Evolutionary conservation across 768 basidiomycete species (phyloP), one percentile per base, ranked within the genome.

Genomic region (Polyporus arcularius): DNA sequence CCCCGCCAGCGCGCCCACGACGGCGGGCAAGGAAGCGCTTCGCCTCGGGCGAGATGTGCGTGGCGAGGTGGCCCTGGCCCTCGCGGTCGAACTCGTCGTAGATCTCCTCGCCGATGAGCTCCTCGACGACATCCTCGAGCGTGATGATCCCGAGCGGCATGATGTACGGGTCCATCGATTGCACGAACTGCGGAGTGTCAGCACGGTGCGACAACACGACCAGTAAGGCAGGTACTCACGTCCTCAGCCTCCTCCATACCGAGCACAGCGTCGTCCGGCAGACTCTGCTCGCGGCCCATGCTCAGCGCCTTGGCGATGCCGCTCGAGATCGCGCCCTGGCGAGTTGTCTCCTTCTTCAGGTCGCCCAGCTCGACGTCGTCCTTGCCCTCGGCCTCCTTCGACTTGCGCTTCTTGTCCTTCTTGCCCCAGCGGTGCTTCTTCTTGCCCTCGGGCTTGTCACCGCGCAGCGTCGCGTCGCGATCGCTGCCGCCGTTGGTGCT

Each of bases 121-220:
- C 92, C 83, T 94, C 92, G 11, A 94, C 78, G 12, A 95, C 89
- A 63, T 95, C 92, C 73, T 95, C 92, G 2, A 95, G 80, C 1
- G 92, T 95, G 62, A 95, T 93, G 67, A 95, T 92, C 39, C 92
- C 92, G 39, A 93, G 78, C 2, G 90, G 91, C 78, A 86, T 87
- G 42, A 91, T 80, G 41, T 85, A 84, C 0, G 88, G 88, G 70
- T 93, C 90, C 58, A 92, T 82, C 49, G 82, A 82, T 75, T 87
- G 85, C 69, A 93, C 75, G 74, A 92, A 91, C 83, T 90, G 32
- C 12, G 49, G 32, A 12, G 9, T n/a, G 50, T 21, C 6, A 0
- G 55, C 6, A 6, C 21, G 7, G 38, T 16, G 16, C 16, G 12
- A 16, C 38, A 35, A 1, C 30, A 49, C 26, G 1, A 3, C 35